Base-by-base conservation (phyloP, 768 basidiomycete species). In the Rubroboletus satanas region DNA sequence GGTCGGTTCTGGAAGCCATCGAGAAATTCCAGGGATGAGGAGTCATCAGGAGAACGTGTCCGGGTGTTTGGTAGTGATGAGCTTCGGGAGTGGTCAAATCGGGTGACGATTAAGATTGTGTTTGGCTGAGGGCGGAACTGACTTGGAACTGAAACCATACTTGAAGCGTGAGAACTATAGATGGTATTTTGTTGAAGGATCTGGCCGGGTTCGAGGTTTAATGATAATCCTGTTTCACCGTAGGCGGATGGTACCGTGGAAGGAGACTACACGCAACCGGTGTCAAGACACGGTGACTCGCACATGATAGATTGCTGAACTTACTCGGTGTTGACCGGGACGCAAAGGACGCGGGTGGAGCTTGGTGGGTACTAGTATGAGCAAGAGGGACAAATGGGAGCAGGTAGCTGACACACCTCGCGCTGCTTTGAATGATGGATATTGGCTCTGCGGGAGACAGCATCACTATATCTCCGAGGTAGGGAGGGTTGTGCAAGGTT, bases 161-260 rank as follows among this genome's bases (percentile, higher is more conserved):
- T 38, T n/a, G 55, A 45, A 38, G 33, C 4, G 32, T 45, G 52
- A 11, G 57, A 46, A 2, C 50, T 12, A 45, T 66, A 68, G 9
- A 61, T 47, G 31, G 60, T 41, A 23, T 57, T 55, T n/a, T 70
- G 74, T n/a, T 77, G 81, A 29, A 83, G 72, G 36, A 84, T 71
- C 67, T 84, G 81, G 12, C 83, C 83, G 14, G 83, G 83, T 7
- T 73, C 69, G 21, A 84, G 72, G 53, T 79, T 79, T 26, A 83
- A 66, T 32, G 79, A 76, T 37, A 78, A 70, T n/a, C 75, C 78
- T 5, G 35, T n/a, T 38, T 59, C 53, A 33, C 3, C 42, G 15
- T 42, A 35, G 26, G 45, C 2, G 14, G 33, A 52, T 15, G 56
- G 56, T 5, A 42, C 28, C 17, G 28, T 48, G 31, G 48, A 18